These are phyloP conservation scores for Geranium brycei DNA, from an alignment of 345 rosid genomes.

Conservation along the genomic window DNA sequence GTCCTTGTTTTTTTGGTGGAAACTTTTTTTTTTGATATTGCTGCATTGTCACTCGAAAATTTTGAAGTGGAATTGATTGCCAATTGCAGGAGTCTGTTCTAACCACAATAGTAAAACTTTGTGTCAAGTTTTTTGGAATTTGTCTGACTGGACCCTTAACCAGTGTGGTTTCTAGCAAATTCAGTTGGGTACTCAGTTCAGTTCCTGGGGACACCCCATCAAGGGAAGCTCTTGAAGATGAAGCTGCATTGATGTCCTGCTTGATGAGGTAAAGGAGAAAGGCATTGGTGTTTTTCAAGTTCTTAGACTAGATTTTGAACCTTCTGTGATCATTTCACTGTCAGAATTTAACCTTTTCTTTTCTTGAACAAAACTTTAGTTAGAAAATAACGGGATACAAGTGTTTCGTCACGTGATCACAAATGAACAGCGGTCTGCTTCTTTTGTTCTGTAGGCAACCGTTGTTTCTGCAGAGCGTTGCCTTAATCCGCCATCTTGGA, in stretches of 20 bases:
- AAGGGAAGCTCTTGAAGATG: constrained; percentile 64
- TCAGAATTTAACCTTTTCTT: too few species aligned
- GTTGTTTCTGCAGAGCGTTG: constrained; percentile 93
- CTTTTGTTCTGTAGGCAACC: constrained; percentile 46
- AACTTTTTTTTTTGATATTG: background rate
- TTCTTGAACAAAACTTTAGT: too few species aligned
- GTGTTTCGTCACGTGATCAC: too few species aligned
- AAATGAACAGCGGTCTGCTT: background rate
- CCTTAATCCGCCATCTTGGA: constrained; percentile 87
- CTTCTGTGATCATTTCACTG: too few species aligned
- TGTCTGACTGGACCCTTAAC: constrained; percentile 83
- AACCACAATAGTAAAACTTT: constrained; percentile 57
- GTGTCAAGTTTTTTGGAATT: constrained; percentile 90
- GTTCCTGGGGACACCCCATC: constrained; percentile 54
- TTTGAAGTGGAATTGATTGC: background rate
- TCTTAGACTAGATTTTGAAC: constrained; percentile 1
- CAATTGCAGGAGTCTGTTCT: constrained; percentile 67
- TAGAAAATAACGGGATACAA: too few species aligned
- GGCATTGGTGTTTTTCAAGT: background rate
- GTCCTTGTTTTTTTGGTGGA: constrained; percentile 1
- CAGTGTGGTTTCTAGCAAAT: constrained; percentile 97
- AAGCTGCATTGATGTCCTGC: constrained; percentile 86
- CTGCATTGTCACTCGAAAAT: background rate
- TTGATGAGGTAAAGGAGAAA: constrained; percentile 62
- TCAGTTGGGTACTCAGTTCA: constrained; percentile 92